Percentiles rank a stretch among this genome's conserved stretches.
Evolutionary conservation across 371 early-diverging fungal species (phyloP).

Genomic region (Rhizopus delemar): DNA sequence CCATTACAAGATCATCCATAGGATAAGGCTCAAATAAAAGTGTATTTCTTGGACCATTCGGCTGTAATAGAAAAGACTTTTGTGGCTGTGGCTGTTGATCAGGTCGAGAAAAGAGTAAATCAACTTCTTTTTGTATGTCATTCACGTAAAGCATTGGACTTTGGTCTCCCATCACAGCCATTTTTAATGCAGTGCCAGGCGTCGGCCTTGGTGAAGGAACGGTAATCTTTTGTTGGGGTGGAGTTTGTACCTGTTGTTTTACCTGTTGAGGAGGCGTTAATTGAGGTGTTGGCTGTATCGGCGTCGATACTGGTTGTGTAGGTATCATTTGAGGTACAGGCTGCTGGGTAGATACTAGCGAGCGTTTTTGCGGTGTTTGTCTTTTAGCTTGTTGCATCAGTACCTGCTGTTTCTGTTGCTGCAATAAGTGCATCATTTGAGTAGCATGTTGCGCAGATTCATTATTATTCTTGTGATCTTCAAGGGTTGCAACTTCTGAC

Average conservation of each 20-base stretch:
- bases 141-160: conserved; percentile 20
- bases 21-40: conserved; percentile 21
- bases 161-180: conserved; percentile 21
- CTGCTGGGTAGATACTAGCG: too few species aligned
- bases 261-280: neutral
- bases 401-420: too few species aligned
- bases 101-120: conserved; percentile 16
- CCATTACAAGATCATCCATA: neutral
- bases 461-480: too few species aligned
- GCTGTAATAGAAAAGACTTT: neutral
- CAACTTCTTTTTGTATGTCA: conserved; percentile 41
- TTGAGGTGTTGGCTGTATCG: neutral
- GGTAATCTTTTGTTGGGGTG: neutral
- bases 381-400: too few species aligned
- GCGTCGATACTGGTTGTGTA: neutral
- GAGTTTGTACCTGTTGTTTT: neutral
- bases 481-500: too few species aligned
- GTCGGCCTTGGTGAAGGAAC: conserved; percentile 23
- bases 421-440: too few species aligned
- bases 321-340: neutral
- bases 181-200: neutral
- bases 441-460: too few species aligned
- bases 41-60: conserved; percentile 2
- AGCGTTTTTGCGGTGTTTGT: too few species aligned
- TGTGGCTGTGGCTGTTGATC: conserved; percentile 6